Base-by-base conservation (phyloP, 768 basidiomycete species). In the Galerina marginata region DNA sequence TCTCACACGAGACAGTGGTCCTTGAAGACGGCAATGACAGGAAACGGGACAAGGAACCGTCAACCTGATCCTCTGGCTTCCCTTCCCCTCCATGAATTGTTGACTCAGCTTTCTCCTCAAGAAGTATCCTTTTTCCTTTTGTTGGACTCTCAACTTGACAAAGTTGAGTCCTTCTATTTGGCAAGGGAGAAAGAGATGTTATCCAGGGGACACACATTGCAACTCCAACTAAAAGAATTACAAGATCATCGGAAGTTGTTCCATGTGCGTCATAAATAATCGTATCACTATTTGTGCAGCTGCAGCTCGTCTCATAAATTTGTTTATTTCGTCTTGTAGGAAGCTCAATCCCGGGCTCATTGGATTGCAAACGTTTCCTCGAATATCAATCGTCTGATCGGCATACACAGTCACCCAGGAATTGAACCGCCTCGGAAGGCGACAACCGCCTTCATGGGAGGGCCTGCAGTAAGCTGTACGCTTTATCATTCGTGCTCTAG, bases 81-180 rank as follows among this genome's bases (percentile, higher is more conserved):
- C 2, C 70, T 81, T 2, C 74, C 83, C 3, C 62, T 87, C 14
- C 75, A 72, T 23, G 76, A 81, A 20, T 72, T 92, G 25, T 70
- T 91, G 15, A 78, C 82, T 4, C 72, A 80, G 9, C 77, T 95
- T 16, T 81, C 86, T 11, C 79, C 85, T 0, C 75, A 81, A 23
- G 90, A 96, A 68, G 69, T 75, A 33, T 79, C 79, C 6, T 99
- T 97, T 77, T 92, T 99, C 60, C 81, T 85, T 2, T 79, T 86
- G 23, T 80, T 98, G 6, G 92, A 97, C 65, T 70, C 70, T 0
- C 89, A 99, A 70, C 78, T 98, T 2, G 86, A 89, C 20, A 97
- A 96, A 72, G 86, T 98, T 11, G 92, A 92, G 60, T 75, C 77
- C 0, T 99, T 99, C 73, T 99, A 93, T 71, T 67, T 83, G 5